Conservation (phyloP, 495 filamentous ascomycete species). For the Neurospora sp. region DNA sequence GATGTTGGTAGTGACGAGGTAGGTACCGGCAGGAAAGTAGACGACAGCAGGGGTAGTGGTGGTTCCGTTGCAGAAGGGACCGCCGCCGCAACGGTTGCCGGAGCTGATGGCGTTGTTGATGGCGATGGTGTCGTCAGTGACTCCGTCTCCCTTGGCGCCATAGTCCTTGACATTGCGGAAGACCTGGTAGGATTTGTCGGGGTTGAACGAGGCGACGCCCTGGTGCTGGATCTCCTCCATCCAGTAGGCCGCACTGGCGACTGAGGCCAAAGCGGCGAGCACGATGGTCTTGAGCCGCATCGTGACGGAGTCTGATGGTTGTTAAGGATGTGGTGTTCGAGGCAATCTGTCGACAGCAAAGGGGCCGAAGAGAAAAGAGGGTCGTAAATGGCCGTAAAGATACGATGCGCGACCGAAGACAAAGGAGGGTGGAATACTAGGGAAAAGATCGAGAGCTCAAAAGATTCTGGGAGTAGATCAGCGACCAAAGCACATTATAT, state of each 20-base stretch:
- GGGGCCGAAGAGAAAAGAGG: not conserved
- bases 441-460: not conserved
- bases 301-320: not conserved
- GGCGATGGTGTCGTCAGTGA: slow-evolving; percentile 4
- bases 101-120: slow-evolving; percentile 62
- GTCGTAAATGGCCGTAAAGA: not conserved
- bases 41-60: slow-evolving; percentile 63
- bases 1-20: slow-evolving; percentile 48
- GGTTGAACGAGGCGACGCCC: slow-evolving; percentile 36
- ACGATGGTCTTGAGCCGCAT: not conserved
- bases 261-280: not conserved
- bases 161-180: slow-evolving; percentile 79
- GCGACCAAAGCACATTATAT: not conserved
- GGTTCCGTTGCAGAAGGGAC: slow-evolving; percentile 56
- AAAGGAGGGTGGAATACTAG: not conserved
- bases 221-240: slow-evolving; percentile 35
- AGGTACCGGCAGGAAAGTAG: slow-evolving; percentile 60
- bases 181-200: slow-evolving; percentile 37
- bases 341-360: not conserved
- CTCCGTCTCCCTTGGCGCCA: slow-evolving; percentile 66
- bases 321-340: not conserved
- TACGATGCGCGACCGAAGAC: not conserved
- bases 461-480: not conserved
- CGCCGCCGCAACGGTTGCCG: slow-evolving; percentile 65
- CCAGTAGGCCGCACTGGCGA: slow-evolving; percentile 30